These are phyloP conservation scores for Leucocoprinus birnbaumii DNA, from an alignment of 768 basidiomycete genomes.

Conservation along the genomic window DNA sequence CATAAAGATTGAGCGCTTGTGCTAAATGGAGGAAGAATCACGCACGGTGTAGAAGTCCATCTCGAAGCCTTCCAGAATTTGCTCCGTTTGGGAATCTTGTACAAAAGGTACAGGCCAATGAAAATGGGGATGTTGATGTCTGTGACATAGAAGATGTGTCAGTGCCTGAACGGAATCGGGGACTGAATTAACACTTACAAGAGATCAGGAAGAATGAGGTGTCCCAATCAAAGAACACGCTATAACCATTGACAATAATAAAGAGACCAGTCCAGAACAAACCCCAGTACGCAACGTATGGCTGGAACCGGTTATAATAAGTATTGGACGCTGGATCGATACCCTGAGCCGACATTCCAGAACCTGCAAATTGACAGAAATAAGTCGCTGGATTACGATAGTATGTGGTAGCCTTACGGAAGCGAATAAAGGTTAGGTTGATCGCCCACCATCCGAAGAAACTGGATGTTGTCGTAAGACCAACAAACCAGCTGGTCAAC, in stretches of 20 bases:
- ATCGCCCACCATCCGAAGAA: conserved; percentile 69
- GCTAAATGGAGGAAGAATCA: background rate
- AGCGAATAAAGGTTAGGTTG: conserved; percentile 71
- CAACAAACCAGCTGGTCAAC: conserved; percentile 59
- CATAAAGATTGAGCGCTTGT: background rate
- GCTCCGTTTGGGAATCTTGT: conserved; percentile 38
- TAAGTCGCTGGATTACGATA: background rate
- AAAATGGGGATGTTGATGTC: conserved; percentile 51
- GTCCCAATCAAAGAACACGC: conserved; percentile 64
- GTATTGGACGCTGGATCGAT: conserved; percentile 57
- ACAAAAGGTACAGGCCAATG: conserved; percentile 38
- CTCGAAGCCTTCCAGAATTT: conserved; percentile 53
- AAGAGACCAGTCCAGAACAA: conserved; percentile 62
- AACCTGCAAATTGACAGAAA: conserved; percentile 31
- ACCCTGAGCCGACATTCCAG: conserved; percentile 64
- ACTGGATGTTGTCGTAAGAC: conserved; percentile 63
- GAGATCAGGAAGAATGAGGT: conserved; percentile 45
- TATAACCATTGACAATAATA: conserved; percentile 50
- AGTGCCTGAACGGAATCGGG: background rate
- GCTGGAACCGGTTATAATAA: conserved; percentile 62
- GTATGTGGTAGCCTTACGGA: conserved; percentile 53
- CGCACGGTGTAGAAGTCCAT: conserved; percentile 73
- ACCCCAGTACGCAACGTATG: conserved; percentile 70
- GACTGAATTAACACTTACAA: conserved; percentile 25
- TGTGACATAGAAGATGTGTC: conserved; percentile 13